Evolutionary conservation across 768 basidiomycete species (phyloP), one percentile per base, ranked within the genome.

Genomic region (Coprinellus aureogranulatus): DNA sequence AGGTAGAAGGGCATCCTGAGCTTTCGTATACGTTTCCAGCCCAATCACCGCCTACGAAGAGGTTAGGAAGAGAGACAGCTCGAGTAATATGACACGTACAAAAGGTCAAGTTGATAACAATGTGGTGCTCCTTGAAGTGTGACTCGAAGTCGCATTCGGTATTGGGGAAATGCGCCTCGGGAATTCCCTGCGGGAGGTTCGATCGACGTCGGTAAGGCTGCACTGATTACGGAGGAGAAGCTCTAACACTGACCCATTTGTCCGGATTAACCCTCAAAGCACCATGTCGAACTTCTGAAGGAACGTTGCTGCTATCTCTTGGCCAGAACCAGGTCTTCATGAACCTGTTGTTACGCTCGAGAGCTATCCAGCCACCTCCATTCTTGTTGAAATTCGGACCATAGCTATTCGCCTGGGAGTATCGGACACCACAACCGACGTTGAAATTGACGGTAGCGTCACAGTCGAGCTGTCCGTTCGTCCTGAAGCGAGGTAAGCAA

Each of bases 241-340:
- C 18, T 16, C 34, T 14, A n/a, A 14, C 14, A 46, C 57, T 44
- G 28, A 58, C 57, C 86, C 86, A 89, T 48, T 66, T 71, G 42
- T 68, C 72, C 2, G 85, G 82, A 65, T 83, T 71, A 18, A 85
- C 74, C 2, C 62, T 62, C n/a, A 64, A 63, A 0, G 68, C 73
- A 5, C 81, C 82, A 3, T 55, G 45, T 40, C 58, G 67, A 46
- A 82, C 70, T 25, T 82, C 81, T 0, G 51, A 37, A 4, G 81
- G 83, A 20, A 81, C 72, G 53, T 57, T 56, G 6, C 57, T 60
- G 53, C 68, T 73, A 57, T 73, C 70, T 23, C 85, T 72, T 1
- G 80, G 68, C 85, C 85, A 88, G 72, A 85, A 87, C 80, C 83
- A 88, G 31, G 86, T 73, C 57, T 79, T 82, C 62, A 88, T 81